These are phyloP conservation scores for Akebia trifoliata DNA, from an alignment of 164 flowering plant species.

Conservation along the genomic window DNA sequence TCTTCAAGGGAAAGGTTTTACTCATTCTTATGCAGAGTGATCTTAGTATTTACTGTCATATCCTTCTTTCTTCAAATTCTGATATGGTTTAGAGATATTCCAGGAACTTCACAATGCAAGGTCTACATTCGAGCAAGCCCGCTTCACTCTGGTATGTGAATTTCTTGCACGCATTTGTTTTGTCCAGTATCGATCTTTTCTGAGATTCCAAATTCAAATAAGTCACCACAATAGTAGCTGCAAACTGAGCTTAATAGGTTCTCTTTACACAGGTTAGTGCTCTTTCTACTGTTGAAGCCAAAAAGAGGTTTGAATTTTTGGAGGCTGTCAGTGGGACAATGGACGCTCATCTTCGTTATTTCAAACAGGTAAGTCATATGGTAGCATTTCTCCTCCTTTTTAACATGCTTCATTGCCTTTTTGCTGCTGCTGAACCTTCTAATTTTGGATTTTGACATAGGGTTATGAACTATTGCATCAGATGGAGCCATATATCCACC, in stretches of 20 bases:
- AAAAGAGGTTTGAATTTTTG: constrained; percentile 92
- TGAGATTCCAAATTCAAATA: neutral
- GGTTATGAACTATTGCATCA: constrained; percentile 97
- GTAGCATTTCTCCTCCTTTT: neutral
- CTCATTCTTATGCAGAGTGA: constrained; percentile 7
- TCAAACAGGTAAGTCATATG: constrained; percentile 66
- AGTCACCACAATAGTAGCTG: neutral
- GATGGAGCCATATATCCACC: constrained; percentile 96
- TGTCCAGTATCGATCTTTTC: constrained; percentile 1
- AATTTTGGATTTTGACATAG: constrained; percentile 30
- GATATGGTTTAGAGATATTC: constrained; percentile 44
- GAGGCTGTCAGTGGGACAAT: constrained; percentile 96
- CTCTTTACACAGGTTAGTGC: constrained; percentile 58
- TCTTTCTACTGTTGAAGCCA: constrained; percentile 86
- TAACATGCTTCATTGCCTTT: constrained; percentile 1
- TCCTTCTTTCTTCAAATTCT: constrained; percentile 26
- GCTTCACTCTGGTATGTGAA: constrained; percentile 73
- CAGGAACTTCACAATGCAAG: constrained; percentile 95
- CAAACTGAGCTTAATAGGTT: neutral
- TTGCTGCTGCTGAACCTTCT: constrained; percentile 9
- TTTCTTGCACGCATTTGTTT: neutral
- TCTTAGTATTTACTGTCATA: constrained; percentile 12
- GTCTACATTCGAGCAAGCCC: constrained; percentile 90
- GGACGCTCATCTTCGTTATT: constrained; percentile 97
- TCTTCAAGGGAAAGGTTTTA: neutral